Base-by-base conservation (phyloP, 768 basidiomycete species). In the Boletus sp. region DNA sequence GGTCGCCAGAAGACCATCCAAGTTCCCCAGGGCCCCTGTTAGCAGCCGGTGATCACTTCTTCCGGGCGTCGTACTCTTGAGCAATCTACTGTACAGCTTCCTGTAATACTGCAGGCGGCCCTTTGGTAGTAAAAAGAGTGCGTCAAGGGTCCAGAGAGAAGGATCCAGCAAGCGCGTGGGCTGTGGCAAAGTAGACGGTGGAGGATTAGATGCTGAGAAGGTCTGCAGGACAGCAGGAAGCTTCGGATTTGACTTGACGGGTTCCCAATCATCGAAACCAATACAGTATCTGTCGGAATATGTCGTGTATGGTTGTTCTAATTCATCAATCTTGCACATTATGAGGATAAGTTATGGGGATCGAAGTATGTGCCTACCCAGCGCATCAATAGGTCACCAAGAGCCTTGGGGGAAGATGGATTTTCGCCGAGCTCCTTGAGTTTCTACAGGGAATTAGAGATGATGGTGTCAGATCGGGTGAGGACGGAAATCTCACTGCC, bases 351-450 rank as follows among this genome's bases (percentile, higher is more conserved):
- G 56, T 56, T 52, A 58, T 52, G 59, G 29, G 39, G 30, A 53
- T 30, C 28, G 46, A 52, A 40, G 24, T 28, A 54, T 48, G 45
- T 47, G 75, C 90, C 58, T 62, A 96, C 96, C 97, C 96, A 98
- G 75, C 90, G 86, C 90, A 98, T 97, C 52, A 99, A 79, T 40
- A 99, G 77, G 72, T 98, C 96, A 40, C 97, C 95, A 30, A 99
- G 79, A 12, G 89, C 93, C 68, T 94, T 97, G 6, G 95, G 94
- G 12, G 91, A 92, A 5, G 92, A 87, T 2, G 96, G 95, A 73
- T 88, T 92, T 17, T 90, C 84, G 18, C 94, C 95, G 59, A 98
- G 94, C 57, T 96, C 94, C 73, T 90, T 94, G 53, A 98, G 78
- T 84, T 90, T 91, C 95, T 97, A 72, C 33, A 55, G 58, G 56